Evolutionary conservation across 148 eudicot genomes (phyloP).

Genomic region (Mesembryanthemum crystallinum): DNA sequence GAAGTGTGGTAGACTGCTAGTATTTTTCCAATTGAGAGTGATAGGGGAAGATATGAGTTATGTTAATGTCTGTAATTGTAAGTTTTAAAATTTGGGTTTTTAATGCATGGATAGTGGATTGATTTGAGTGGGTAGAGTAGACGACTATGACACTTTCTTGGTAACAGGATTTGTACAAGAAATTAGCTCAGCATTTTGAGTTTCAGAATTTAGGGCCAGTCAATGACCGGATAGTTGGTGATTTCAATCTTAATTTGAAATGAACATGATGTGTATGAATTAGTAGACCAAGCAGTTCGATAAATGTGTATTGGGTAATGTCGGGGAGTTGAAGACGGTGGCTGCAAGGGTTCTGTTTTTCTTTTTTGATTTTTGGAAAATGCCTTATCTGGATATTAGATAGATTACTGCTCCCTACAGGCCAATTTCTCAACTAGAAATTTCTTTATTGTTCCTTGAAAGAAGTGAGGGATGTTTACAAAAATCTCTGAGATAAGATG

Average conservation of each 20-base stretch:
- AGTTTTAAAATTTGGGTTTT: not conserved
- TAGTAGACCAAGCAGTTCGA: not conserved
- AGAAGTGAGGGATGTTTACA: not conserved
- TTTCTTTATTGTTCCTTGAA: not conserved
- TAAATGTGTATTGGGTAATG: not conserved
- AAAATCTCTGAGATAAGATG: not conserved
- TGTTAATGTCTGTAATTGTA: not conserved
- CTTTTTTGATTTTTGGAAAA: not conserved
- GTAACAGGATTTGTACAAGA: not conserved
- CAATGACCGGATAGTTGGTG: not conserved
- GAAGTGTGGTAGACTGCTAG: too few species aligned
- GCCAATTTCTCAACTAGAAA: not conserved
- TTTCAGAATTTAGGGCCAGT: not conserved
- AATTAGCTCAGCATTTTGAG: not conserved
- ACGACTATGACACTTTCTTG: not conserved
- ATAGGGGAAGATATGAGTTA: not conserved
- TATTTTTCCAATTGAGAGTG: not conserved
- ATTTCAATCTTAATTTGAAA: not conserved
- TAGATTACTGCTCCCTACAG: not conserved
- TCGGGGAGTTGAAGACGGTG: not conserved
- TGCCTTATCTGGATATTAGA: not conserved
- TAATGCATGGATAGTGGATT: not conserved
- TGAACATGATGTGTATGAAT: not conserved
- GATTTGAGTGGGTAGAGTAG: slow-evolving; percentile 1
- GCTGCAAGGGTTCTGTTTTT: not conserved